Base-by-base conservation (phyloP, 306 rosid species). In the Cicer bijugum region DNA sequence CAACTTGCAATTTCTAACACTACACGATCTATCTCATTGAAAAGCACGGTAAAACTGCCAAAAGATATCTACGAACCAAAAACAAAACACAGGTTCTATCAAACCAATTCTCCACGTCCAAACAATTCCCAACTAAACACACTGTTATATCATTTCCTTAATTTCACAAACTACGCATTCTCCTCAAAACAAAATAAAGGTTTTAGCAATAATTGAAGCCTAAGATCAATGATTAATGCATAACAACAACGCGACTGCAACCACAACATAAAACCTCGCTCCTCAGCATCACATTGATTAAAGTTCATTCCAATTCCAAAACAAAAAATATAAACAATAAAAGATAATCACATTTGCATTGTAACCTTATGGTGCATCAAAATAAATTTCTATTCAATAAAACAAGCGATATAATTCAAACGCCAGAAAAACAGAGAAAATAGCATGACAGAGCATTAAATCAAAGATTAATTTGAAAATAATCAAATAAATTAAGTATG, bases 371-470 rank as follows among this genome's bases (percentile, higher is more conserved):
- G 9, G 48, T 4, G 38, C 14, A 37, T 62, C 39, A 39, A 50
- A 65, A 38, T 4, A 46, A 63, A 53, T 48, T 40, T 46, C 51
- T 64, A 12, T n/a, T 9, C 9, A 45, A 37, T 17, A 50, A 65
- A 68, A 69, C 70, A 51, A 19, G n/a, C 40, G 5, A 33, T 14
- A 43, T 10, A 71, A 23, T 17, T 33, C 7, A 46, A 76, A 65
- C 61, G 56, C 67, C 40, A 59, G 17, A 66, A 16, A 58, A 71
- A 42, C 55, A 66, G 44, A 72, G 53, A 37, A 82, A 7, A 38
- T 75, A 28, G 39, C 7, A 55, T 39, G 4, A 67, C 12, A 56
- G 8, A 19, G 39, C 23, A 62, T 37, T 19, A 60, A 82, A 69
- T 8, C 14, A 62, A n/a, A n/a, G 15, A 70, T 56, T 48, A 42